A percentile compares a stretch with the other conserved stretches of the same genome.
These are phyloP conservation scores for Rubus parviflorus DNA, from an alignment of 306 rosid species.

Conservation along the genomic window DNA sequence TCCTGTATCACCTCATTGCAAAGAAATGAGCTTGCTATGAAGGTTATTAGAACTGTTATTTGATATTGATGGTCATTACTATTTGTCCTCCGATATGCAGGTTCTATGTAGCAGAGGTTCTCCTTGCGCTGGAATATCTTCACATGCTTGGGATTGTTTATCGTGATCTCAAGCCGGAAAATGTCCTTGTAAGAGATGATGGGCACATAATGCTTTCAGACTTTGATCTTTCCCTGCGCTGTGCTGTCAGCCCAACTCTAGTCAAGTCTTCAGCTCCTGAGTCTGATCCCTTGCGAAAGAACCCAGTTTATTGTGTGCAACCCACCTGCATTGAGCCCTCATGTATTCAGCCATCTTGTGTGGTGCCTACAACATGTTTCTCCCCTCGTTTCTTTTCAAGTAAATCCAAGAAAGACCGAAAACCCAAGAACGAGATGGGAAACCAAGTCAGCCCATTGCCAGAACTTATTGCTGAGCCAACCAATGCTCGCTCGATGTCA, in stretches of 20 bases:
- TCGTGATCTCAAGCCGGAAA: constrained; percentile 62
- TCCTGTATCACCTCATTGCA: not conserved
- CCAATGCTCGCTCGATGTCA: constrained; percentile 62
- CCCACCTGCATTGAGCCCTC: constrained; percentile 58
- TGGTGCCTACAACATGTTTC: constrained; percentile 52
- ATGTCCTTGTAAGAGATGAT: constrained; percentile 58
- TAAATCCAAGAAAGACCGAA: constrained; percentile 47
- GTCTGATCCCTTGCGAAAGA: constrained; percentile 39
- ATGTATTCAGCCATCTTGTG: constrained; percentile 54
- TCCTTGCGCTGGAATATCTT: constrained; percentile 55
- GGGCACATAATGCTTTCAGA: constrained; percentile 64
- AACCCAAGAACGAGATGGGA: constrained; percentile 50
- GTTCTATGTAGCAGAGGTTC: constrained; percentile 56
- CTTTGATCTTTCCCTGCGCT: constrained; percentile 59
- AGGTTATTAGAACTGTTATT: not conserved
- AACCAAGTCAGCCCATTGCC: constrained; percentile 58
- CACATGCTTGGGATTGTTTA: constrained; percentile 64
- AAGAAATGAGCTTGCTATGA: not conserved
- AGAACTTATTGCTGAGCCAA: constrained; percentile 57
- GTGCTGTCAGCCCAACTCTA: constrained; percentile 46
- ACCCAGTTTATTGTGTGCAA: constrained; percentile 47
- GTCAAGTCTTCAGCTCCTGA: constrained; percentile 44
- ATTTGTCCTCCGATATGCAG: constrained; percentile 27
- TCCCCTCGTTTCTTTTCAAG: constrained; percentile 51
- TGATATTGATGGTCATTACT: not conserved